phyloP scores from a whole-genome alignment of 768 basidiomycete species.

The Mycena metata region DNA sequence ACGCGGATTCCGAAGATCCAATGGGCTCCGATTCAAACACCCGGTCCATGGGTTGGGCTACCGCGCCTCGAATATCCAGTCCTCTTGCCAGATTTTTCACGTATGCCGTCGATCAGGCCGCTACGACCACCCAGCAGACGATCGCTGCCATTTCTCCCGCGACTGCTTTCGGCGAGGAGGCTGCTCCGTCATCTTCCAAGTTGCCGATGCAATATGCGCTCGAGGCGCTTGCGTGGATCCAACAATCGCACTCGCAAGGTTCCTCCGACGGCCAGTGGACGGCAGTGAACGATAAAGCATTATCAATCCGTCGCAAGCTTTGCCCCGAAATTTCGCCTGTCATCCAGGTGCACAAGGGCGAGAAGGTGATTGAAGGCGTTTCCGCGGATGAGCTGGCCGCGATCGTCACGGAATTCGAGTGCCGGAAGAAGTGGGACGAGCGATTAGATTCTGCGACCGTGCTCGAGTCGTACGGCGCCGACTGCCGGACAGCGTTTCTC shows the following conservation, averaged over 20 bases:
- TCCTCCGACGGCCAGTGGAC: conserved; percentile 75
- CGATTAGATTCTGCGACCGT: conserved; percentile 77
- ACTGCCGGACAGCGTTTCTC: conserved; percentile 78
- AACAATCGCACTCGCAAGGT: conserved; percentile 73
- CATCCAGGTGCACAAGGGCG: conserved; percentile 88
- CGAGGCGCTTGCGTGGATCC: conserved; percentile 85
- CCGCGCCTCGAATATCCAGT: conserved; percentile 76
- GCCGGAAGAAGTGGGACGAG: conserved; percentile 89
- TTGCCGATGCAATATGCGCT: conserved; percentile 85
- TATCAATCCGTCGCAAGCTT: conserved; percentile 82
- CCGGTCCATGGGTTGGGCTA: conserved; percentile 59
- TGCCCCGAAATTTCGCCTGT: conserved; percentile 81
- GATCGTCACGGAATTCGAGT: conserved; percentile 76
- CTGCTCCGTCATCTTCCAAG: conserved; percentile 67
- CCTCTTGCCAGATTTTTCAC: conserved; percentile 80
- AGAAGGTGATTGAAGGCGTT: conserved; percentile 93
- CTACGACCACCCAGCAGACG: conserved; percentile 80
- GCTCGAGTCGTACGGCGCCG: conserved; percentile 84
- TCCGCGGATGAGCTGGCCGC: conserved; percentile 92
- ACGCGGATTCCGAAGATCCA: conserved; percentile 59
- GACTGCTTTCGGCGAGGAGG: conserved; percentile 54
- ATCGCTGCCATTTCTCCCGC: conserved; percentile 82
- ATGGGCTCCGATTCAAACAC: conserved; percentile 37
- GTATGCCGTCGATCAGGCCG: conserved; percentile 81
- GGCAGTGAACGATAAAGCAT: conserved; percentile 79